Evolutionary conservation across 176 grass and related monocot genomes (phyloP).

Genomic region (Bromus sterilis): DNA sequence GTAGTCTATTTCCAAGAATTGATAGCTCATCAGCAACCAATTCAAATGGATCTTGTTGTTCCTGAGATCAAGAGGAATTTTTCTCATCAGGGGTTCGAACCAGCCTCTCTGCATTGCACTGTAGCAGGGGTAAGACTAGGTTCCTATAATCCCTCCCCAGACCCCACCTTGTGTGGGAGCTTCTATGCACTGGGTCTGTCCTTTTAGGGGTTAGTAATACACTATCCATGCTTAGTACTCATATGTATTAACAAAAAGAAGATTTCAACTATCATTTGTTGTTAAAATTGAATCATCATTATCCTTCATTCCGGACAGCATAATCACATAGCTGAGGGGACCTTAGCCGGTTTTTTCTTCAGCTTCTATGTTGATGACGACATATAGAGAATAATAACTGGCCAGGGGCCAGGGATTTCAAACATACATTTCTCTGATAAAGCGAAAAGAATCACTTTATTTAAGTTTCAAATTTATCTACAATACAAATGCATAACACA

Average conservation of each 20-base stretch:
- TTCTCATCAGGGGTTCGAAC: neutral
- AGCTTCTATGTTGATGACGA: neutral
- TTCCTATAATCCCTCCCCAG: too few species aligned
- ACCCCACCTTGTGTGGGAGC: too few species aligned
- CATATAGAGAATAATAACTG: neutral
- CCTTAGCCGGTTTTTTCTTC: neutral
- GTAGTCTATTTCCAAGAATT: slow-evolving; percentile 71
- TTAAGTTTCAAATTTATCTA: neutral
- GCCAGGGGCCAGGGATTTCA: neutral
- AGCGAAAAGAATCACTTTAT: neutral
- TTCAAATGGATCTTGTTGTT: slow-evolving; percentile 68
- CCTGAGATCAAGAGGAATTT: slow-evolving; percentile 17
- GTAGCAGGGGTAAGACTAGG: too few species aligned
- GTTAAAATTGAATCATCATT: neutral
- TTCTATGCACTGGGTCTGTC: too few species aligned
- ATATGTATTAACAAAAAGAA: neutral
- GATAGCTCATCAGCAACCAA: slow-evolving; percentile 86
- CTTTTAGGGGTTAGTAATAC: too few species aligned
- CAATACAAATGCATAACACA: neutral
- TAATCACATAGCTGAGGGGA: neutral
- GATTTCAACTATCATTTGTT: neutral
- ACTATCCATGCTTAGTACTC: neutral
- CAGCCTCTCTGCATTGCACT: too few species aligned
- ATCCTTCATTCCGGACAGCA: neutral
- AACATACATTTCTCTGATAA: neutral